Evolutionary conservation across 2,329 filamentous ascomycete genomes (phyloP), one percentile per base, ranked within the genome.

Genomic region (Helotiales sp.): DNA sequence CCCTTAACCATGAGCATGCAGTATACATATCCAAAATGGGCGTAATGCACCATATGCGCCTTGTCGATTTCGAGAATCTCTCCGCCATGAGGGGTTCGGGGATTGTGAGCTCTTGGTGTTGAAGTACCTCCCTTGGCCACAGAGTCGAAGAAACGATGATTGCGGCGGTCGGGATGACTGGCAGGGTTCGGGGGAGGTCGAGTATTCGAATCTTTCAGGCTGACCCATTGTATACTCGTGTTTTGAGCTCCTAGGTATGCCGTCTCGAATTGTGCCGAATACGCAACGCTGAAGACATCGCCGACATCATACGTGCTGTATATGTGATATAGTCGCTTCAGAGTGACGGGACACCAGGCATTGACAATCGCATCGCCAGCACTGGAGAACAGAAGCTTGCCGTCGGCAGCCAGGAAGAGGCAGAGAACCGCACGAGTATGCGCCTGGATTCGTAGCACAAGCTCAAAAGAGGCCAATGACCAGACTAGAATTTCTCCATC

Each of bases 21-120:
- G 73, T 97, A 97, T 0, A 99, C 87, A 71, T 97, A 98, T 44
- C 96, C 95, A 72, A 88, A 93, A 72, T 99, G 95, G 1, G 95
- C 92, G 75, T 96, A 99, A 67, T 95, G 89, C 57, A 82, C 84
- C 57, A 96, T 90, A 55, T 93, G 88, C 22, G 89, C 84, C 50
- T 86, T 84, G 68, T 91, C 88, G 58, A 97, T 92, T 70, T 96
- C 91, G 5, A 98, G 76, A 1, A 89, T 81, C 31, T 86, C 81
- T 1, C 86, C 86, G 42, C 85, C 85, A 38, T 77, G 75, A 62
- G 75, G 22, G 73, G 72, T 29, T 75, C 78, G 62, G 30, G 59
- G 73, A 69, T 24, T 75, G 71, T 71, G 81, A 79, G 85, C 42
- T 30, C 89, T 85, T 38, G 89, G 80, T 0, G 91, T 91, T 1